Evolutionary conservation across 2,329 filamentous ascomycete species (phyloP).

Genomic region (Apiospora koreana): DNA sequence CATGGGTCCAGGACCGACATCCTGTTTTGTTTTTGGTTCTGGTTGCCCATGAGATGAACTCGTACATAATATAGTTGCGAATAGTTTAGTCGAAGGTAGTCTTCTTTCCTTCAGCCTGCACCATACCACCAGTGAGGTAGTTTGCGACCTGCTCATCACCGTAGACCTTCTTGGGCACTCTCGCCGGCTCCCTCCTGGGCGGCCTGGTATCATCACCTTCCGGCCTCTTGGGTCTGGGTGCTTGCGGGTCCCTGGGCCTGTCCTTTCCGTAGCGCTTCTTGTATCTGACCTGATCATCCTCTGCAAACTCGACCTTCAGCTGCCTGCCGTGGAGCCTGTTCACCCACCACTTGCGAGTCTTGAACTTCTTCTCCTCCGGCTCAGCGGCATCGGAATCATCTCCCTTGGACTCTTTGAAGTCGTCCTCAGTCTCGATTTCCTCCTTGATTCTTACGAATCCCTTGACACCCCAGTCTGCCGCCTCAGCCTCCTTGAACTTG

Average conservation of each 20-base stretch:
- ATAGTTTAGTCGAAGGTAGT: slow-evolving; percentile 69
- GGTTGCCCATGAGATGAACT: neutral
- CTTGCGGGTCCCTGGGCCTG: slow-evolving; percentile 33
- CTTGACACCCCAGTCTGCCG: slow-evolving; percentile 74
- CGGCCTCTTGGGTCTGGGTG: slow-evolving; percentile 36
- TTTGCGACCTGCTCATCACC: slow-evolving; percentile 56
- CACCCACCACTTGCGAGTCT: slow-evolving; percentile 76
- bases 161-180: slow-evolving; percentile 31
- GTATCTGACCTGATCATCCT: slow-evolving; percentile 86
- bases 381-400: slow-evolving; percentile 46
- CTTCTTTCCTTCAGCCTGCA: slow-evolving; percentile 78
- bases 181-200: neutral
- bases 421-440: slow-evolving; percentile 62
- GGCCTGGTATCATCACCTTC: neutral
- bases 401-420: slow-evolving; percentile 54
- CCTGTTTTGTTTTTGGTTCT: neutral
- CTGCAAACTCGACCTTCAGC: slow-evolving; percentile 88
- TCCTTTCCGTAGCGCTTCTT: slow-evolving; percentile 91
- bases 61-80: neutral
- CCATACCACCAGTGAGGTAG: slow-evolving; percentile 73
- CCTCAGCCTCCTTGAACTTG: slow-evolving; percentile 78
- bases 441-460: slow-evolving; percentile 77
- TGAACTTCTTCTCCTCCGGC: slow-evolving; percentile 54
- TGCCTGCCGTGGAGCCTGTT: slow-evolving; percentile 79
- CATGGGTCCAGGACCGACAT: neutral